Conservation (phyloP, 768 basidiomycete species). For the Kwoniella pini region DNA sequence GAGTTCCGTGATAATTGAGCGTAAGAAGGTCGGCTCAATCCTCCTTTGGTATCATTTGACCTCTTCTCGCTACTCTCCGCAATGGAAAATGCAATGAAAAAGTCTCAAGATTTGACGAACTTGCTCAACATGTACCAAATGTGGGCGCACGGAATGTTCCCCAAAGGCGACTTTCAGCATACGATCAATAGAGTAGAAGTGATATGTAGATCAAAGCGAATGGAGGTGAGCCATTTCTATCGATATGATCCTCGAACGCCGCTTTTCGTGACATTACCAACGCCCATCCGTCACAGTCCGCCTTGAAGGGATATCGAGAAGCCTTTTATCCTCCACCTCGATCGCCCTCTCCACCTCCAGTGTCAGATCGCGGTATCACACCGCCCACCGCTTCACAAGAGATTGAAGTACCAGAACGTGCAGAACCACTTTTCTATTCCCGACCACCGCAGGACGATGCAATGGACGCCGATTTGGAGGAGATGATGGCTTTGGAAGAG, state of each 20-base stretch:
- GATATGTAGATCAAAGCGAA: constrained; percentile 77
- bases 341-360: constrained; percentile 31
- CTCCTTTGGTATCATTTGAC: too few relatives aligned
- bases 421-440: constrained; percentile 57
- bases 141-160: constrained; percentile 92
- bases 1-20: too few relatives aligned
- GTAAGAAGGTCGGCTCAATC: too few relatives aligned
- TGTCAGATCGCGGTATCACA: constrained; percentile 16
- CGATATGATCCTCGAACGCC: too few relatives aligned
- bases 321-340: constrained; percentile 39
- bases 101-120: constrained; percentile 79
- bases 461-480: constrained; percentile 37
- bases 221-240: constrained; percentile 68
- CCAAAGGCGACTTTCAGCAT: constrained; percentile 81
- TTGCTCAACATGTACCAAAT: constrained; percentile 84
- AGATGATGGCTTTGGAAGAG: constrained; percentile 67
- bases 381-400: neutral
- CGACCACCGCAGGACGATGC: constrained; percentile 57
- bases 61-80: too few relatives aligned
- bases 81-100: too few relatives aligned
- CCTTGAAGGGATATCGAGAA: constrained; percentile 41
- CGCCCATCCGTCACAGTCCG: constrained; percentile 28
- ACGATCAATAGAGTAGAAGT: constrained; percentile 84
- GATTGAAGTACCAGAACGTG: neutral
- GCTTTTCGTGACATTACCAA: too few relatives aligned